Evolutionary conservation across 331 rosid species (phyloP), one percentile per base, ranked within the genome.

Genomic region (Saraca asoca): DNA sequence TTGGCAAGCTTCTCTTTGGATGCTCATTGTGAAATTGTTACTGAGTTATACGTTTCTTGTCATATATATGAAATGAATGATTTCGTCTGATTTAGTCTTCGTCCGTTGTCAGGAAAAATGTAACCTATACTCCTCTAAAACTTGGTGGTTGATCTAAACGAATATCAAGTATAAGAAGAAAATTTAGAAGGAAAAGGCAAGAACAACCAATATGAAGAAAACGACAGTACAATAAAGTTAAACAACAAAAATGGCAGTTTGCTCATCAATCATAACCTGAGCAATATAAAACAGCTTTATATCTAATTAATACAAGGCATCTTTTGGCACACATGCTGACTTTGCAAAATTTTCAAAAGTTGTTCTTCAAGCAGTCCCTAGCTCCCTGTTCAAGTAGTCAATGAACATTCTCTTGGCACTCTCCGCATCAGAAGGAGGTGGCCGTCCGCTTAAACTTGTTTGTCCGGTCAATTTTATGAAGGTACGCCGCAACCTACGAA

Each of bases 361-460:
- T 59, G 62, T 72, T 54, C 69, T 71, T 88, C 91, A 93, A 41
- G 80, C 56, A 13, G 82, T 83, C 68, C 85, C 95, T 49, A 94
- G 79, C 68, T 94, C 99, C 79, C 97, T 88, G 81, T 94, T 90
- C 82, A 94, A 78, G 85, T 94, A 94, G 71, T 94, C 99, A 64
- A 94, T 84, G 35, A 94, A 94, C 96, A 90, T 94, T 78, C 95
- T 83, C 82, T 94, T 94, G 2, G 99, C 99, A 20, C 86, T 86
- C 7, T 80, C 87, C 7, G 95, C 86, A 79, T 94, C 96, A 51
- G 92, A 85, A 62, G 99, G 95, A 31, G 97, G 97, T 0, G 99
- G 95, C 0, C 67, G 82, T 14, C 96, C 99, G n/a, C 99, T 94
- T 76, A 94, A 82, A 76, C 97, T 94, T 0, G 99, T 90, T 67